Evolutionary conservation across 176 grass and related monocot species (phyloP).

Genomic region (Carex parvula): DNA sequence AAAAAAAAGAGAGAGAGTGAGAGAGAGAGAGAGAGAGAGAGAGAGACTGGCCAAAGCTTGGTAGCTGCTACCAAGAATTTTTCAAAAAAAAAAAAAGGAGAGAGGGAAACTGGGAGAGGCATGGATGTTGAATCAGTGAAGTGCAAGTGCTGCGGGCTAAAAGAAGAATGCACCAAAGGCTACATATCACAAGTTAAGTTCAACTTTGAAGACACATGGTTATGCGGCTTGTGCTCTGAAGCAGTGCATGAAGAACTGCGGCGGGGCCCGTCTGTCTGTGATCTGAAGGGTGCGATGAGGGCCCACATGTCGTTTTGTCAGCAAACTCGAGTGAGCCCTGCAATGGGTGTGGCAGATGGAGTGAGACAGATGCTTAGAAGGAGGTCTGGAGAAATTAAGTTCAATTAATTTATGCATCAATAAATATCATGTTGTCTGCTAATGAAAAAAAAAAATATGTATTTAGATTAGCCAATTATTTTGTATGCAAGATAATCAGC

Average conservation of each 20-base stretch:
- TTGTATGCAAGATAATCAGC: not conserved
- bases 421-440: not conserved
- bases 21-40: not conserved
- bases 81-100: no score
- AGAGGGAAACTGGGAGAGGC: not conserved
- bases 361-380: constrained; percentile 67
- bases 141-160: constrained; percentile 48
- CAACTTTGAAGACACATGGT: constrained; percentile 60
- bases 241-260: constrained; percentile 40
- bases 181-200: constrained; percentile 47
- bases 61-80: no score
- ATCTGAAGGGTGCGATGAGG: constrained; percentile 45
- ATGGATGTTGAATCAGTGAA: constrained; percentile 46
- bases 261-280: constrained; percentile 16
- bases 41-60: no score
- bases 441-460: not conserved
- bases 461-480: not conserved
- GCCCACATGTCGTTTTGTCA: constrained; percentile 56
- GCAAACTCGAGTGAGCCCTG: constrained; percentile 40
- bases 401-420: not conserved
- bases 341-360: constrained; percentile 45
- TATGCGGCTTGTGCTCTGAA: constrained; percentile 61
- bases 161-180: constrained; percentile 58
- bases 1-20: not conserved
- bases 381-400: constrained; percentile 27